Evolutionary conservation across 257 asterid genomes (phyloP).

Genomic region (Solanum chmielewskii): DNA sequence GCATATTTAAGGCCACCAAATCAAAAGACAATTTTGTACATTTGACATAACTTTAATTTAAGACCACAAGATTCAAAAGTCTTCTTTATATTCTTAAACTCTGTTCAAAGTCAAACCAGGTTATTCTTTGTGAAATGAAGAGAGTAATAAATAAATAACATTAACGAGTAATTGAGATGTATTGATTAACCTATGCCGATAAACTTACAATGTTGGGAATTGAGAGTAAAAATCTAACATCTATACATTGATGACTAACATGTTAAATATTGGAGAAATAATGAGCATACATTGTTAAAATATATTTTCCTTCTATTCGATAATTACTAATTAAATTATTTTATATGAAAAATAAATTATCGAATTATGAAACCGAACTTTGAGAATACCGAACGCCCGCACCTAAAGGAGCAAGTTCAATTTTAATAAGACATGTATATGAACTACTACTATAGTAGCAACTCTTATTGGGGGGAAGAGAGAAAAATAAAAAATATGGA

Average conservation of each 20-base stretch:
- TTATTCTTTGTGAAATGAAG: too few species aligned
- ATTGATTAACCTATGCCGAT: neutral
- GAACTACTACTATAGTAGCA: neutral
- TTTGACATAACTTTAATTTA: too few species aligned
- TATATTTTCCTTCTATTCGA: neutral
- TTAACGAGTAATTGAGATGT: neutral
- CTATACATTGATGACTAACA: neutral
- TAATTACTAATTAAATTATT: neutral
- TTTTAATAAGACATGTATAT: neutral
- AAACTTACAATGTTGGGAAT: neutral
- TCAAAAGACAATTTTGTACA: too few species aligned
- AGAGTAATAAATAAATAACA: too few species aligned
- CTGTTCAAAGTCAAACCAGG: too few species aligned
- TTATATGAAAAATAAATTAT: neutral
- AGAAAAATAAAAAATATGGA: neutral
- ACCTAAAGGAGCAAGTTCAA: neutral
- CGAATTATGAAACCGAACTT: neutral
- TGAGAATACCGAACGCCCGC: neutral
- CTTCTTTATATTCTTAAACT: too few species aligned
- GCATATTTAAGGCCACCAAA: too few species aligned
- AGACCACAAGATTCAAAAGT: too few species aligned
- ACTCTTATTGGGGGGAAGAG: slow-evolving; percentile 19
- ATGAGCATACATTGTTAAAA: neutral
- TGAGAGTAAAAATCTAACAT: neutral
- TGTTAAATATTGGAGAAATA: neutral